Evolutionary conservation across 1,284 basidiomycete genomes (phyloP).

Genomic region (Xerocomus amazonicus): DNA sequence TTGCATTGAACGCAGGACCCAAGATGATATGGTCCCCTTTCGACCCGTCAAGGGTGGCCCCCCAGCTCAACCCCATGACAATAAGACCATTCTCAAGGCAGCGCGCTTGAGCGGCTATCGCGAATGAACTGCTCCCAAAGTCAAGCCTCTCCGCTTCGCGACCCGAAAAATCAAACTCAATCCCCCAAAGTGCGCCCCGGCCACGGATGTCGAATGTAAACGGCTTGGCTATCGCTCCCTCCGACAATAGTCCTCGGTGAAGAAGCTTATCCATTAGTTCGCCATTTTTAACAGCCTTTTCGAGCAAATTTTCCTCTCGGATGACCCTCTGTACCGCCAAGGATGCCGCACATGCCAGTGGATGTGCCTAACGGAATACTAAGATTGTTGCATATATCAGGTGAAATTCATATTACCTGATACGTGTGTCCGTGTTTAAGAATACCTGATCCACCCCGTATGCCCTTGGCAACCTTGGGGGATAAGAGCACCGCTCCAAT

Average conservation of each 20-base stretch:
- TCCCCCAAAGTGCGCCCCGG: slow-evolving; percentile 75
- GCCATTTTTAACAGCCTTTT: slow-evolving; percentile 62
- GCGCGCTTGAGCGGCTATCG: slow-evolving; percentile 60
- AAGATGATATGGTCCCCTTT: slow-evolving; percentile 68
- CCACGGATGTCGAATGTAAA: slow-evolving; percentile 75
- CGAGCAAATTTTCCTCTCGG: slow-evolving; percentile 61
- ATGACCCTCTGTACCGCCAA: slow-evolving; percentile 79
- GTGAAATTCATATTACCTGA: slow-evolving; percentile 45
- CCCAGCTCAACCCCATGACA: slow-evolving; percentile 69
- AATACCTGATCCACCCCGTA: slow-evolving; percentile 61
- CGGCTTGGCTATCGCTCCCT: slow-evolving; percentile 55
- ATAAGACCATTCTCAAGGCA: slow-evolving; percentile 63
- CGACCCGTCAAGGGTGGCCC: slow-evolving; percentile 65
- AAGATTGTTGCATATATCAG: slow-evolving; percentile 4
- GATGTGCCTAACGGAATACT: slow-evolving; percentile 51
- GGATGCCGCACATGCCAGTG: slow-evolving; percentile 71
- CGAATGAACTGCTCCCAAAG: slow-evolving; percentile 53
- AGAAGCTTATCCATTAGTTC: slow-evolving; percentile 59
- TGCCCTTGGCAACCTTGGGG: slow-evolving; percentile 65
- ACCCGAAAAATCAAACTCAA: slow-evolving; percentile 71
- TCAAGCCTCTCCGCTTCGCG: slow-evolving; percentile 41
- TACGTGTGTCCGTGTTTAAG: slow-evolving; percentile 88
- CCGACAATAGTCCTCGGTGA: slow-evolving; percentile 47
- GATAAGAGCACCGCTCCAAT: slow-evolving; percentile 79
- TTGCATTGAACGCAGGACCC: slow-evolving; percentile 74